Percentiles rank a stretch among this genome's conserved stretches.
These are phyloP conservation scores for Serendipita indica DNA, from an alignment of 768 basidiomycete genomes.

Conservation along the genomic window DNA sequence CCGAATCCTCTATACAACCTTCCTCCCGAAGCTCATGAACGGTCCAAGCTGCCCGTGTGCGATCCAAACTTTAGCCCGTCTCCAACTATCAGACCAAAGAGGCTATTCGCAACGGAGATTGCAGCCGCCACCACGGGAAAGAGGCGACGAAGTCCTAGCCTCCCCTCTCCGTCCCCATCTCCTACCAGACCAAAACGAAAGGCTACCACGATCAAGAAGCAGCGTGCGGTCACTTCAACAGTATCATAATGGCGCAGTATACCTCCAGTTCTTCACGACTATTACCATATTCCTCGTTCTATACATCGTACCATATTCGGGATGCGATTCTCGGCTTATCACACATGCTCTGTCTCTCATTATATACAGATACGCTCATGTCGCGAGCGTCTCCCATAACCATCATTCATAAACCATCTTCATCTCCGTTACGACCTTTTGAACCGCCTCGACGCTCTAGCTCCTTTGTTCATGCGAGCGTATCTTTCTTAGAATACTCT, in stretches of 20 bases:
- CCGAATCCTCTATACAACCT: constrained; percentile 49
- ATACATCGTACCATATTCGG: no score
- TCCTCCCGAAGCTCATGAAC: constrained; percentile 30
- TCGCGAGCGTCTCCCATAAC: no score
- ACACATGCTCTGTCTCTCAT: no score
- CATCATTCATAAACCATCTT: no score
- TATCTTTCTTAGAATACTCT: no score
- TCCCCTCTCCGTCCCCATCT: not conserved
- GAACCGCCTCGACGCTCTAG: no score
- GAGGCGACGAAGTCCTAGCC: not conserved
- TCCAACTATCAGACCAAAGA: constrained; percentile 38
- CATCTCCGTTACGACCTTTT: no score
- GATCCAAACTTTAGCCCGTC: constrained; percentile 53
- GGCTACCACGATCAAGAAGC: constrained; percentile 7
- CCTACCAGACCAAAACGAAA: constrained; percentile 4
- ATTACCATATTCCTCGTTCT: no score
- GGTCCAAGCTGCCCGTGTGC: constrained; percentile 39
- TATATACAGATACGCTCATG: no score
- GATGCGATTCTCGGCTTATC: no score
- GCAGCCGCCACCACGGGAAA: constrained; percentile 18
- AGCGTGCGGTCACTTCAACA: not conserved
- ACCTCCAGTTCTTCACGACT: not conserved
- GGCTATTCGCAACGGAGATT: constrained; percentile 33
- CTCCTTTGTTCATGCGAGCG: no score
- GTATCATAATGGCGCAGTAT: not conserved